These are phyloP conservation scores for Chimonanthus salicifolius DNA, from an alignment of 164 flowering plant species.

Conservation along the genomic window DNA sequence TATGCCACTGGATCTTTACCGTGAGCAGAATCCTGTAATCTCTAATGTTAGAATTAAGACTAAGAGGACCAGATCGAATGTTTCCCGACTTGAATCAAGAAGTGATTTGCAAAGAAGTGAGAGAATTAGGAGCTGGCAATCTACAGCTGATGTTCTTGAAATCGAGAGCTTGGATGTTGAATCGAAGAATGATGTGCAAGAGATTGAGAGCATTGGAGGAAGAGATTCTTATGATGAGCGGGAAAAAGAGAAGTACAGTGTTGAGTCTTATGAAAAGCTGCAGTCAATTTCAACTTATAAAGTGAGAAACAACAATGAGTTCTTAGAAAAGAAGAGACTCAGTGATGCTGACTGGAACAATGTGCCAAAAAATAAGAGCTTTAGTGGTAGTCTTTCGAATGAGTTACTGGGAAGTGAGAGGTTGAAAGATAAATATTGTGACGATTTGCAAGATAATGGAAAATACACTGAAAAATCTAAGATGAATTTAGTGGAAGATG, in stretches of 20 bases:
- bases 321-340: conserved; percentile 5
- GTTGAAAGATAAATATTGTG: not conserved
- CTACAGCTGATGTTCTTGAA: conserved; percentile 19
- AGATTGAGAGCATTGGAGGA: conserved; percentile 14
- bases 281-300: not conserved
- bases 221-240: conserved; percentile 9
- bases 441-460: conserved; percentile 3
- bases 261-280: conserved; percentile 3
- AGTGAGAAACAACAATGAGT: conserved; percentile 17
- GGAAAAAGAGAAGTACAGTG: conserved; percentile 15
- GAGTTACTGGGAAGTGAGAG: conserved; percentile 12
- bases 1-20: conserved; percentile 21
- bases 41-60: conserved; percentile 24
- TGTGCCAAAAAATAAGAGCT: conserved; percentile 12
- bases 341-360: conserved; percentile 30
- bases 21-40: conserved; percentile 18
- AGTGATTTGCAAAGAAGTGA: conserved; percentile 20
- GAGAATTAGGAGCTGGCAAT: conserved; percentile 13
- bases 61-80: conserved; percentile 44
- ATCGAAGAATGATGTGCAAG: conserved; percentile 12
- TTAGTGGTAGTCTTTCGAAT: conserved; percentile 12
- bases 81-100: conserved; percentile 17
- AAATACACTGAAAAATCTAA: conserved; percentile 13
- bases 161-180: conserved; percentile 11
- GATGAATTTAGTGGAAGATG: conserved; percentile 8